Conservation (phyloP, 2,329 filamentous ascomycete genomes). For the Trichoderma gracile region DNA sequence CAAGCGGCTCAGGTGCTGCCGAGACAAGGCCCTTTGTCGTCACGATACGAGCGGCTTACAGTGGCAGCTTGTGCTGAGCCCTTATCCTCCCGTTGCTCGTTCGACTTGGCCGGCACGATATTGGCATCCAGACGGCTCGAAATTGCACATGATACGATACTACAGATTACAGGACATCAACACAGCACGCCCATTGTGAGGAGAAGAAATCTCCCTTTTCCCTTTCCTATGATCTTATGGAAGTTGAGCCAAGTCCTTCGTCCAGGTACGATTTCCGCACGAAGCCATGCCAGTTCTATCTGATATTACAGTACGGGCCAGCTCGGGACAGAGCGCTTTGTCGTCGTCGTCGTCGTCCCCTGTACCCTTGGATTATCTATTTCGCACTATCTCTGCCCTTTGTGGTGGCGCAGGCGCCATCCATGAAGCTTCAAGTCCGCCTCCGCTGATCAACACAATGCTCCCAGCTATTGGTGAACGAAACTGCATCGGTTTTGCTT, state of each 20-base stretch:
- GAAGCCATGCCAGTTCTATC: background rate
- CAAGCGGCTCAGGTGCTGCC: slow-evolving; percentile 7
- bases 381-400: background rate
- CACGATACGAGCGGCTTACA: slow-evolving; percentile 5
- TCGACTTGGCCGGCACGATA: background rate
- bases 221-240: background rate
- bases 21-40: slow-evolving; percentile 14
- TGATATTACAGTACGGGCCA: background rate
- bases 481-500: too few species aligned
- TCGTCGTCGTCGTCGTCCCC: background rate
- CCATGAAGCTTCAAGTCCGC: background rate
- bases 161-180: too few species aligned
- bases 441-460: slow-evolving; percentile 18
- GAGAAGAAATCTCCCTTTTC: background rate
- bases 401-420: slow-evolving; percentile 12
- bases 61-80: background rate
- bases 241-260: background rate
- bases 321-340: background rate
- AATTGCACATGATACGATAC: too few species aligned
- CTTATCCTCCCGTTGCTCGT: background rate
- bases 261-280: too few species aligned
- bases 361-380: too few species aligned
- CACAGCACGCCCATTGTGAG: too few species aligned
- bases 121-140: background rate
- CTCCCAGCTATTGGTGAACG: background rate